Evolutionary conservation across 306 rosid genomes (phyloP), one percentile per base, ranked within the genome.

Genomic region (Carpinus viminea): DNA sequence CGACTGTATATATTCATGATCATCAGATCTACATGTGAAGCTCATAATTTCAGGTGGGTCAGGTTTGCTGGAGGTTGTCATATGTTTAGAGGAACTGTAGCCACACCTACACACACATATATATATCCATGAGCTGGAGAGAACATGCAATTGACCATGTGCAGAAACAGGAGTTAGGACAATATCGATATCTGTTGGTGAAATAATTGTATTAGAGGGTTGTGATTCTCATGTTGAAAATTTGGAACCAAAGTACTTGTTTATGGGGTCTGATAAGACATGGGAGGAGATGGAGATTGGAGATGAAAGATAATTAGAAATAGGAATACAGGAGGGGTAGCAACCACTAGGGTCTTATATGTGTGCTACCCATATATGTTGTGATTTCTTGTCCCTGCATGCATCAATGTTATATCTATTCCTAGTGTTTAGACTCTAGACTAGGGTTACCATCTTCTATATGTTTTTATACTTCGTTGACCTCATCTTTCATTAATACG

Each of bases 21-120:
- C 73, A 70, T 66, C 45, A 66, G 76, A 80, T 77, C 69, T 73
- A 87, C 87, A 57, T 79, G 80, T 76, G 85, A 74, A 70, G 78
- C 76, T 83, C 79, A 76, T 81, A 45, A 76, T 76, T 70, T 61
- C 71, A 50, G 60, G 86, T 76, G 78, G 87, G 81, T 62, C 80
- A 83, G 50, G 51, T 54, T 54, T 54, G 70, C 56, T 59, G 60
- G 68, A 51, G 12, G 18, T 16, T 73, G 83, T 41, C 78, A 62
- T 24, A 79, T 73, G 68, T 65, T 41, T 41, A 41, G 11, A 31
- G 60, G 21, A 79, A 15, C 15, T 79, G 66, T 51, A 73, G 26
- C 72, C 34, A 41, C 24, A 3, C 16, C 7, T 20, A 21, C 65
- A 21, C 3, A 59, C 62, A 56, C 15, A 61, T 12, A n/a, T 24